Percentiles rank a stretch among this genome's conserved stretches.
Conservation (phyloP, 495 filamentous ascomycete genomes). For the Aspergillus indologenus region DNA sequence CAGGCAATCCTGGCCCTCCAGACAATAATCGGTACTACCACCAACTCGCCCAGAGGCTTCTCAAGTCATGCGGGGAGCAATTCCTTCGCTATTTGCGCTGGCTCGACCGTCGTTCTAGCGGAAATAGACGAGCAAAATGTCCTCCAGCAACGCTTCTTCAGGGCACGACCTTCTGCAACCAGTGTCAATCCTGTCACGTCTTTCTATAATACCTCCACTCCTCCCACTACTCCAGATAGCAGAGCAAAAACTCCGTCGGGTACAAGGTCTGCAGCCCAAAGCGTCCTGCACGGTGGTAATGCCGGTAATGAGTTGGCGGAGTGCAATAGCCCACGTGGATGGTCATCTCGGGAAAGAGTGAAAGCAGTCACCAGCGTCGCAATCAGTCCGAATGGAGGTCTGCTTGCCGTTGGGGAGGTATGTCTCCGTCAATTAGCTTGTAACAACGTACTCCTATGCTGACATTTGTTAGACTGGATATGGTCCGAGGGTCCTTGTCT, state of each 20-base stretch:
- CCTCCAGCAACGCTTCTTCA: conserved; percentile 81
- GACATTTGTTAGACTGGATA: conserved; percentile 67
- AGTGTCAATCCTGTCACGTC: conserved; percentile 57
- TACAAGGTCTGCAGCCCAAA: conserved; percentile 29
- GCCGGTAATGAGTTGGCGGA: conserved; percentile 54
- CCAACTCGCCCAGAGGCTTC: conserved; percentile 79
- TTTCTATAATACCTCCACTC: conserved; percentile 61
- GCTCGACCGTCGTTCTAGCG: conserved; percentile 89
- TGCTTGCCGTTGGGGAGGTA: conserved; percentile 88
- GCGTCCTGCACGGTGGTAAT: conserved; percentile 29
- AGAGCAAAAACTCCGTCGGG: conserved; percentile 34
- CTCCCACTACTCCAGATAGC: conserved; percentile 44
- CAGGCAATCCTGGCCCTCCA: conserved; percentile 64
- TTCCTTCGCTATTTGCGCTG: conserved; percentile 85
- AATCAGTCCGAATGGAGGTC: conserved; percentile 84
- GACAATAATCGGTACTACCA: conserved; percentile 86
- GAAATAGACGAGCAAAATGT: conserved; percentile 68
- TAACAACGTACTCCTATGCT: conserved; percentile 6
- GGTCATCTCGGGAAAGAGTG: conserved; percentile 83
- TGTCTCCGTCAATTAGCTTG: conserved; percentile 13
- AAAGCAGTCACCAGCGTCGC: conserved; percentile 96
- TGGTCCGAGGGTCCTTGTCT: conserved; percentile 85
- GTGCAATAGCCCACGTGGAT: conserved; percentile 61
- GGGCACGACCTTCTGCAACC: conserved; percentile 75
- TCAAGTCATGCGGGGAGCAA: conserved; percentile 67